phyloP scores from a whole-genome alignment of 257 asterid species.

The Solanum virginianum region DNA sequence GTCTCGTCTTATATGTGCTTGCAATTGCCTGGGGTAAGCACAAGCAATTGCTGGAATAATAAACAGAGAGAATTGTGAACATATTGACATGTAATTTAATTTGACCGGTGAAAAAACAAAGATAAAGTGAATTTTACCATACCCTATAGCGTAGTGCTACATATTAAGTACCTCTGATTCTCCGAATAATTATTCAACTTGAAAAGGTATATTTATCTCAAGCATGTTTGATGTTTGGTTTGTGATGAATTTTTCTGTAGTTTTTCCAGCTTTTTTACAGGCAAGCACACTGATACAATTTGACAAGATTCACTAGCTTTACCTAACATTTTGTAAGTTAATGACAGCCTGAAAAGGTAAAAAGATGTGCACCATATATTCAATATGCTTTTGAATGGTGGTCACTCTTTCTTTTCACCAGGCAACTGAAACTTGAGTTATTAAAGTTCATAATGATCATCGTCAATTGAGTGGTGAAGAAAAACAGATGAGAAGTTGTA shows the following conservation, averaged over 20 bases:
- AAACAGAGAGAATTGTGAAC: neutral
- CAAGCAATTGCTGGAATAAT: slow-evolving; percentile 44
- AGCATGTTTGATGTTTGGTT: neutral
- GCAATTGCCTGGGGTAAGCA: slow-evolving; percentile 64
- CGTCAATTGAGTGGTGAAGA: neutral
- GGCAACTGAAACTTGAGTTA: neutral
- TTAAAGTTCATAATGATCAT: neutral
- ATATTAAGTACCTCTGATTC: neutral
- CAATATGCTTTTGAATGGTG: neutral
- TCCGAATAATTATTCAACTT: neutral
- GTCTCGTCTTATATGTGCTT: slow-evolving; percentile 28
- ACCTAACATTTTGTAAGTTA: neutral
- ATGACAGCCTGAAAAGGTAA: neutral
- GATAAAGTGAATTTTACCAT: neutral
- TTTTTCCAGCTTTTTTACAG: neutral
- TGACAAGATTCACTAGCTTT: neutral
- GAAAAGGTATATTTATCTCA: neutral
- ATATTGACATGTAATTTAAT: neutral
- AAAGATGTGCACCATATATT: neutral
- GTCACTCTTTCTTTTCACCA: neutral
- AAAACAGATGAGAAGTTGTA: neutral
- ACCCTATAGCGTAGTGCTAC: neutral
- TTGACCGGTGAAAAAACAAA: neutral
- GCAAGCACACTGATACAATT: neutral
- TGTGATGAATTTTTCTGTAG: neutral